These are phyloP conservation scores for Sarocladium kiliense DNA, from an alignment of 2,329 filamentous ascomycete genomes.

Conservation along the genomic window DNA sequence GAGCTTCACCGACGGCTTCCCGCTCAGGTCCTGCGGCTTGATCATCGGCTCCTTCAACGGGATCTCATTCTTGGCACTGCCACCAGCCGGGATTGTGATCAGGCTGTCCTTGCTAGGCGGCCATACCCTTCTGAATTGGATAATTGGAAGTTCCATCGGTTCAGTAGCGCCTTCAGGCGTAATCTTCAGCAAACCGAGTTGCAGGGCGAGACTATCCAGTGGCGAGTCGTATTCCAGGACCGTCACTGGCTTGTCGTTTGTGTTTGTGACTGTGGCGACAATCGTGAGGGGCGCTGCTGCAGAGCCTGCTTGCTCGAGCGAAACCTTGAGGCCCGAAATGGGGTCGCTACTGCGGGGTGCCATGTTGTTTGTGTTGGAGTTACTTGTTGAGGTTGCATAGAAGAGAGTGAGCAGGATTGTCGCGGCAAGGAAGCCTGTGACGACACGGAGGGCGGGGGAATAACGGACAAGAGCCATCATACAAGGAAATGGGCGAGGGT, in stretches of 20 bases:
- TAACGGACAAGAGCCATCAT: background rate
- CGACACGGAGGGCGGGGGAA: background rate
- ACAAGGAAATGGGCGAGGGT: background rate
- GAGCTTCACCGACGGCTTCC: conserved; percentile 24
- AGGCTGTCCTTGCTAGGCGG: conserved; percentile 33
- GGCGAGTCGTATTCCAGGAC: conserved; percentile 39
- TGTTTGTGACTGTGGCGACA: conserved; percentile 34
- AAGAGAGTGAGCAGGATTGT: background rate
- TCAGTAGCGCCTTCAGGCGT: conserved; percentile 25
- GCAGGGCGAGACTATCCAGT: conserved; percentile 36
- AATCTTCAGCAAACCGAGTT: conserved; percentile 36
- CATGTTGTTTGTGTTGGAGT: background rate
- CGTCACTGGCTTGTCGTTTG: conserved; percentile 30
- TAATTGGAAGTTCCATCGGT: conserved; percentile 30
- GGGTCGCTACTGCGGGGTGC: conserved; percentile 3
- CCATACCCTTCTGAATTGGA: conserved; percentile 35
- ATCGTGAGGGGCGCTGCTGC: conserved; percentile 29
- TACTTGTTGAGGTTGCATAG: background rate
- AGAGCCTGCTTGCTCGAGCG: conserved; percentile 25
- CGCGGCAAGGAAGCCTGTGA: background rate
- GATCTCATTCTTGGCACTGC: conserved; percentile 27
- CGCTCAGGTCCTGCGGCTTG: conserved; percentile 26
- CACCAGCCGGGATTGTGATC: conserved; percentile 32
- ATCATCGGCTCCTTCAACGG: conserved; percentile 31
- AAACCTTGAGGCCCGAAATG: conserved; percentile 25